Percentiles rank a stretch among this genome's conserved stretches.
These are phyloP conservation scores for Magnaporthiopsis incrustans DNA, from an alignment of 2,329 filamentous ascomycete genomes.

Conservation along the genomic window DNA sequence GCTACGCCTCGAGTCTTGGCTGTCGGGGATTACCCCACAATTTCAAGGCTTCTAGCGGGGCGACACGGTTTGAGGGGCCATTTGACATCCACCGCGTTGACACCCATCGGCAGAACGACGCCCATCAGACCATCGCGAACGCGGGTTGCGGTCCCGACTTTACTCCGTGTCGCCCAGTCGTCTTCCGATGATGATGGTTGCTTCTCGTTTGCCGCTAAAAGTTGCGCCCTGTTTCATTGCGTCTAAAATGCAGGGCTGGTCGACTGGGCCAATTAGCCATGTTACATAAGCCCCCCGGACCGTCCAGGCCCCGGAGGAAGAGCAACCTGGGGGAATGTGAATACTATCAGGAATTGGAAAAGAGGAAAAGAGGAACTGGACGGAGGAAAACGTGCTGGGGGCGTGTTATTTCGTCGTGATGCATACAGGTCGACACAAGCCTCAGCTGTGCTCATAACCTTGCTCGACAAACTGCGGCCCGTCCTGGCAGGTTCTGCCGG, in stretches of 20 bases:
- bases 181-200: no score
- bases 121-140: background rate
- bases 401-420: no score
- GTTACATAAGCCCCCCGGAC: no score
- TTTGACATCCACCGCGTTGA: background rate
- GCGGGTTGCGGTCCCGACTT: background rate
- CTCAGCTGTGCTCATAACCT: background rate
- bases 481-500: background rate
- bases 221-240: no score
- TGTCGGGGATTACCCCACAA: conserved; percentile 3
- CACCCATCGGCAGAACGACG: background rate
- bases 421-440: background rate
- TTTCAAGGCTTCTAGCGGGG: background rate
- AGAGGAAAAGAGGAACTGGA: no score
- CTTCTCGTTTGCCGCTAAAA: no score
- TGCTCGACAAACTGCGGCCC: background rate
- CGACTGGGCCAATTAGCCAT: no score
- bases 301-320: no score
- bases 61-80: background rate
- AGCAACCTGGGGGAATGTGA: no score
- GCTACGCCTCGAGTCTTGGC: background rate
- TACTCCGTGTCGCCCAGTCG: no score
- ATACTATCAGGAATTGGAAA: no score
- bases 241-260: background rate
- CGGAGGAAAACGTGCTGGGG: no score